phyloP scores from a whole-genome alignment of 352 stramenopile genomes.

The Pythium rhizo-oryzae region DNA sequence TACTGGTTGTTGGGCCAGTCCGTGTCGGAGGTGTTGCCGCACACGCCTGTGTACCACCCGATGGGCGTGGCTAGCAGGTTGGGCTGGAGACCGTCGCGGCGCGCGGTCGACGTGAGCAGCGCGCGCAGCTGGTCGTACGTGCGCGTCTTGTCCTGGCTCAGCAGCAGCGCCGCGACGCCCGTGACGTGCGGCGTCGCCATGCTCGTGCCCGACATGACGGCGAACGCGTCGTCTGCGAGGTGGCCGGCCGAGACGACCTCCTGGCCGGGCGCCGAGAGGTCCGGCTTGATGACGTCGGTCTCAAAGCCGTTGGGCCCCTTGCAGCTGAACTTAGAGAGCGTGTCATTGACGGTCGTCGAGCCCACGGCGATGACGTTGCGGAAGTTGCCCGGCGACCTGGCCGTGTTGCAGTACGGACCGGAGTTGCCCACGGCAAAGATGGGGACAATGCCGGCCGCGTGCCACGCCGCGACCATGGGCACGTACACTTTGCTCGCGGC shows the following conservation, averaged over 20 bases:
- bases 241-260: conserved; percentile 25
- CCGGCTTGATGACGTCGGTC: conserved; percentile 28
- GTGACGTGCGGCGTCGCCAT: conserved; percentile 37
- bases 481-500: conserved; percentile 8
- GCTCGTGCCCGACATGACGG: conserved; percentile 29
- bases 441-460: conserved; percentile 35
- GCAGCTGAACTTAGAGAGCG: conserved; percentile 29
- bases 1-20: conserved; percentile 38
- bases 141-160: conserved; percentile 19
- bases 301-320: conserved; percentile 26
- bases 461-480: conserved; percentile 26
- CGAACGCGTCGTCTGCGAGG: conserved; percentile 22
- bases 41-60: conserved; percentile 27
- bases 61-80: conserved; percentile 19
- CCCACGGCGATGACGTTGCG: conserved; percentile 40
- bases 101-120: conserved; percentile 10
- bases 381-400: conserved; percentile 32
- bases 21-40: conserved; percentile 27
- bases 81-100: conserved; percentile 14
- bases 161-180: conserved; percentile 31
- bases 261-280: conserved; percentile 31
- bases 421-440: conserved; percentile 38
- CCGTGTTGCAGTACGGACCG: conserved; percentile 35
- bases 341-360: conserved; percentile 31
- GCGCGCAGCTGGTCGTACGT: conserved; percentile 19